Evolutionary conservation across 768 basidiomycete genomes (phyloP).

Genomic region (Russula dissimulans): DNA sequence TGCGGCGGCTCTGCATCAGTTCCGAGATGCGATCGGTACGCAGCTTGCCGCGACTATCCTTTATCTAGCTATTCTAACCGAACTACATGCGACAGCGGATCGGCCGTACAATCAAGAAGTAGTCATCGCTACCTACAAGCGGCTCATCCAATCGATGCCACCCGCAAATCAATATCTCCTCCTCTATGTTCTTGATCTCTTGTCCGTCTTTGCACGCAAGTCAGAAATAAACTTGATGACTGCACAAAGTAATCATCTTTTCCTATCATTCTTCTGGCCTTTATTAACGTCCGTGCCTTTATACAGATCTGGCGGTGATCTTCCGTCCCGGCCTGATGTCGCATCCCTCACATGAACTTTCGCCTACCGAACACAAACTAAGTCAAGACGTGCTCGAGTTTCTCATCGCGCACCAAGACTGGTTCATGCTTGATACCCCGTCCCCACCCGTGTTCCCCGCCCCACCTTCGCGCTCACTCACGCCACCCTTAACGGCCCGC

Average conservation of each 20-base stretch:
- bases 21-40: slow-evolving; percentile 71
- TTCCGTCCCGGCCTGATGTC: slow-evolving; percentile 94
- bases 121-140: slow-evolving; percentile 72
- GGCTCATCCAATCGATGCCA: slow-evolving; percentile 76
- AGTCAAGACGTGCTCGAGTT: slow-evolving; percentile 92
- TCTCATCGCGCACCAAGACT: slow-evolving; percentile 91
- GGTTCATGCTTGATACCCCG: slow-evolving; percentile 85
- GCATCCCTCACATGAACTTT: slow-evolving; percentile 80
- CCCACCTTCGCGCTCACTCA: slow-evolving; percentile 9
- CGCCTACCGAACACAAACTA: slow-evolving; percentile 74
- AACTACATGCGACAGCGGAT: slow-evolving; percentile 39
- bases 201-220: slow-evolving; percentile 90
- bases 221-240: slow-evolving; percentile 94
- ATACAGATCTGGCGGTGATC: slow-evolving; percentile 85
- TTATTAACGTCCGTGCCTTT: neutral
- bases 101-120: slow-evolving; percentile 60
- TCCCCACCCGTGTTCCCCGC: slow-evolving; percentile 42
- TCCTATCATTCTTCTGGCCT: too few species aligned
- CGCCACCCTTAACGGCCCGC: slow-evolving; percentile 6
- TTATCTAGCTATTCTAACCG: neutral
- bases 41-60: neutral
- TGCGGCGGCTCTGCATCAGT: slow-evolving; percentile 33
- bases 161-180: slow-evolving; percentile 91
- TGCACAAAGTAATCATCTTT: slow-evolving; percentile 64
- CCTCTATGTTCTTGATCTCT: slow-evolving; percentile 90